Base-by-base conservation (phyloP, 164 flowering plant species). In the Cinnamomum micranthum region DNA sequence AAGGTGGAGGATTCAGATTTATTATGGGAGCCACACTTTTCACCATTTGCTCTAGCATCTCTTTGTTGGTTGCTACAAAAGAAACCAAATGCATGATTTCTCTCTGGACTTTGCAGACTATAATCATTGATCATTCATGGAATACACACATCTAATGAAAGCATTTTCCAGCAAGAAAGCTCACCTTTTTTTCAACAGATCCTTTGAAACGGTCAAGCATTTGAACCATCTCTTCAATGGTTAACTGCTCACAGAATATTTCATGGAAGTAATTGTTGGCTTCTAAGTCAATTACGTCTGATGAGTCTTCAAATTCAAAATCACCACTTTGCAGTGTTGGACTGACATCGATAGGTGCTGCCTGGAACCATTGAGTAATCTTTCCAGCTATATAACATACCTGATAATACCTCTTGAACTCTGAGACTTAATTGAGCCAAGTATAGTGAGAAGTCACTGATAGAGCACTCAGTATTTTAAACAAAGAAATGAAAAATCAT, bases 131-230 rank as follows among this genome's bases (percentile, higher is more conserved):
- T 23, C 47, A 58, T 58, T 58, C 62, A 58, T 58, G 62, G n/a
- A 33, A 27, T 27, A 58, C 62, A 17, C 20, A 63, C 11, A 19
- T 63, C 28, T 2, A 58, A 0, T 15, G 24, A 19, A 25, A 28
- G 31, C 6, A 25, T 27, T 65, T 63, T 23, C n/a, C 68, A 28
- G 22, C 15, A 62, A 62, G 27, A 25, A 65, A 63, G 25, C 66
- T 2, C 11, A 92, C 99, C 99, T 27, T 94, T 82, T 79, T 79
- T 22, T 87, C 92, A 62, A 90, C 74, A 70, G 97, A 94, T 75
- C 91, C 97, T 77, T 89, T 89, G 78, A 88, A 96, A 33, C 86
- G 89, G 55, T 91, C 84, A 80, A 96, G 95, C 96, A 86, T 89
- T 80, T 90, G 88, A 78, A 96, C 90, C 92, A 92, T 86, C 17